phyloP scores from a whole-genome alignment of 78 protist species.

The Anaeramoeba flamelloides region DNA sequence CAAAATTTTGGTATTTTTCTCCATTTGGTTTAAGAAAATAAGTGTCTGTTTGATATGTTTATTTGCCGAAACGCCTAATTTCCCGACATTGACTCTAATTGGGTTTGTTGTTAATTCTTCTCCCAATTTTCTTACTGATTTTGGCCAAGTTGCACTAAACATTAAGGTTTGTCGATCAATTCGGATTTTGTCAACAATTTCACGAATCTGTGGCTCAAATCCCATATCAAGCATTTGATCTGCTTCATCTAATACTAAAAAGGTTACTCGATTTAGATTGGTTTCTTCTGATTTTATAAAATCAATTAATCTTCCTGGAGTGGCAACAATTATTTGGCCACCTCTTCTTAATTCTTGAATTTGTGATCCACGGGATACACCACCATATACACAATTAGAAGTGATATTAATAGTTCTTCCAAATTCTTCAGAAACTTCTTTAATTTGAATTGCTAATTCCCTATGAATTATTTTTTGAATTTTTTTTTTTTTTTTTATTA shows the following conservation, averaged over 20 bases:
- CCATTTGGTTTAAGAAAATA: too few species aligned
- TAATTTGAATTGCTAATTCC: too few species aligned
- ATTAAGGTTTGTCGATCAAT: conserved; percentile 97
- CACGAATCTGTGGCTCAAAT: conserved; percentile 69
- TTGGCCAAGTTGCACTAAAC: conserved; percentile 98
- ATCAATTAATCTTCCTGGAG: conserved; percentile 97
- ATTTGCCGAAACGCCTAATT: too few species aligned
- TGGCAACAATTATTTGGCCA: conserved; percentile 81
- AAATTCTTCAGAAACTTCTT: too few species aligned
- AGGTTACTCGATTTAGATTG: conserved; percentile 63
- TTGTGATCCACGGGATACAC: conserved; percentile 62
- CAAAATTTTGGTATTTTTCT: too few species aligned
- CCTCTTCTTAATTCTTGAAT: conserved; percentile 32
- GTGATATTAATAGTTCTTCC: too few species aligned
- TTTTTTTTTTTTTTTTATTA: too few species aligned
- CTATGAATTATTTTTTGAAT: too few species aligned
- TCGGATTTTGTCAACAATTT: too few species aligned
- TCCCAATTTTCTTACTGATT: conserved; percentile 67
- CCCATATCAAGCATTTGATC: conserved; percentile 93
- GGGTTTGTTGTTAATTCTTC: too few species aligned
- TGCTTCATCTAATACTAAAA: conserved; percentile 80
- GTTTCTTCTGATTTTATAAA: conserved; percentile 40
- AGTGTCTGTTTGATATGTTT: too few species aligned
- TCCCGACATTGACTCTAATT: too few species aligned
- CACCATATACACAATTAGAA: conserved; percentile 78